Base-by-base conservation (phyloP, 208 protist genomes). In the Trypanosoma grayi region DNA sequence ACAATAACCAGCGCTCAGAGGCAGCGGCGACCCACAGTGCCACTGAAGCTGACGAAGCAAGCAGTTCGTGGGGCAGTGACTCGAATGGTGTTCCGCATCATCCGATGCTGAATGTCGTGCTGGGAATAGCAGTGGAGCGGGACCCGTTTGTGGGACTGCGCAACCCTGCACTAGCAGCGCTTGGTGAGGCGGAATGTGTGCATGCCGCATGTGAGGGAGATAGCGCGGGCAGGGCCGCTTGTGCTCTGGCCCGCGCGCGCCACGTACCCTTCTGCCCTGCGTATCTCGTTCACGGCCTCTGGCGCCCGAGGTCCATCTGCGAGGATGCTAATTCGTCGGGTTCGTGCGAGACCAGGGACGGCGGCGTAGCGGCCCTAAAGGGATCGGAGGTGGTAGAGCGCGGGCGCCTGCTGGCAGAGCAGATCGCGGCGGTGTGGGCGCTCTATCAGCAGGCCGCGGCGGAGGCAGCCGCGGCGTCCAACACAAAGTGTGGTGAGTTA, bases 221-320 rank as follows among this genome's bases (percentile, higher is more conserved):
- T 18, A 34, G 31, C 2, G 50, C 40, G 4, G 58, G 58, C 9
- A 28, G 25, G 0, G 50, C 43, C 0, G 43, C 58, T 3, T 25
- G 40, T 14, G 50, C 41, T 9, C 60, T 72, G 11, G 56, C 58
- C 14, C 7, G 40, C 25, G 66, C 56, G 6, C 27, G 28, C 9
- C 16, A 60, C 40, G 36, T 63, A 5, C 66, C 66, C 1, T 27
- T 72, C 2, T 72, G 66, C 40, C 58, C 41, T n/a, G 20, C 40
- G 31, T 72, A 66, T 39, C 66, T 72, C 33, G 6, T 59, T 22
- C 56, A 52, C 22, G 41, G 25, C n/a, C 30, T 72, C 4, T 72
- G 66, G 66, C 14, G 31, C 20, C 9, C 43, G 24, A 3, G 10
- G 10, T 44, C 6, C 2, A 24, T 30, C 10, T 3, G 7, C 7